phyloP scores from a whole-genome alignment of 2,329 filamentous ascomycete species.

The Venturia carpophila region DNA sequence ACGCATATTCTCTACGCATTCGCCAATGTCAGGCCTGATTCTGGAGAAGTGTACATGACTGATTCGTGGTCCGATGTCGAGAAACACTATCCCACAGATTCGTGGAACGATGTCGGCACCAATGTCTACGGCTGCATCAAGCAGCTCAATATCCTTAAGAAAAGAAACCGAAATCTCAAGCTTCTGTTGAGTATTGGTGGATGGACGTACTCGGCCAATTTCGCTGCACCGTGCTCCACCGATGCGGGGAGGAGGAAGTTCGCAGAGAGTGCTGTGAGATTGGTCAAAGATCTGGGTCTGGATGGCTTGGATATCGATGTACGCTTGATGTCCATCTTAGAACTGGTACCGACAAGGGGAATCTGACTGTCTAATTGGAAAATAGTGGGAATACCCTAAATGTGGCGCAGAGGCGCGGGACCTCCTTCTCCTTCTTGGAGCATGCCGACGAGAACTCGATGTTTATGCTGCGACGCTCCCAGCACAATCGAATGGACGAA shows the following conservation, averaged over 20 bases:
- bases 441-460: slow-evolving; percentile 34
- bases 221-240: slow-evolving; percentile 59
- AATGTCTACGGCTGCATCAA: slow-evolving; percentile 74
- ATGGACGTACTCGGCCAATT: slow-evolving; percentile 77
- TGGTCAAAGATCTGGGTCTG: slow-evolving; percentile 79
- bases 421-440: slow-evolving; percentile 34
- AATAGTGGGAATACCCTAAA: slow-evolving; percentile 39
- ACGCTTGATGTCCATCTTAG: no score
- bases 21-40: slow-evolving; percentile 72
- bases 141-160: slow-evolving; percentile 69
- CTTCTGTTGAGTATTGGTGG: slow-evolving; percentile 76
- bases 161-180: slow-evolving; percentile 68
- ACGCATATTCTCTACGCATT: slow-evolving; percentile 94
- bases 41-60: slow-evolving; percentile 64
- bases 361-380: no score
- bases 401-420: slow-evolving; percentile 33
- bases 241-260: slow-evolving; percentile 56
- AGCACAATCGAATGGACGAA: slow-evolving; percentile 10
- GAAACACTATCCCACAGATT: slow-evolving; percentile 62
- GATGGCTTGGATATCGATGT: slow-evolving; percentile 41
- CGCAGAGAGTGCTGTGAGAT: slow-evolving; percentile 60
- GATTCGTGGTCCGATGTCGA: slow-evolving; percentile 62
- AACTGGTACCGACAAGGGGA: no score
- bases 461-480: slow-evolving; percentile 32
- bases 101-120: slow-evolving; percentile 55